Base-by-base conservation (phyloP, 345 rosid species). In the Melastoma malabathricum region DNA sequence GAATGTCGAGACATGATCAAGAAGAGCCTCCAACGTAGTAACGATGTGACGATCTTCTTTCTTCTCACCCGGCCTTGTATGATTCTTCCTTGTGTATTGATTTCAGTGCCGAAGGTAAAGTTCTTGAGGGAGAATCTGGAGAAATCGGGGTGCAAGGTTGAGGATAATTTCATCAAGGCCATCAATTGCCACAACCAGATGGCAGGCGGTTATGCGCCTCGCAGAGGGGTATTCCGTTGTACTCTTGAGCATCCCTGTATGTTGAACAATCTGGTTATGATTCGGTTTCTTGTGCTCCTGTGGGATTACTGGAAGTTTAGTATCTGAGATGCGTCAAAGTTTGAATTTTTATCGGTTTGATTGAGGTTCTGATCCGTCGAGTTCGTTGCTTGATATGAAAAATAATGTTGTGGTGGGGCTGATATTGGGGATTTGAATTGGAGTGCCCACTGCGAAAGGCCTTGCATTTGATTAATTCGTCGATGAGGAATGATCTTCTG, bases 91-190 rank as follows among this genome's bases (percentile, higher is more conserved):
- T 17, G 19, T 15, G 39, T 46, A 7, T 34, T 46, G 13, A 45
- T 43, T 4, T 55, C 68, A 92, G 94, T 72, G 71, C 97, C 98
- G 47, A 77, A 59, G 65, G 97, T 82, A 69, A 82, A 78, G 64
- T 81, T 84, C 71, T 64, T 92, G 75, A 82, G 59, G 79, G 93
- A 84, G 75, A 78, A 82, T 51, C 39, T 92, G 79, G 90, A 81
- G 80, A 92, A 84, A 62, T 57, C 90, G 5, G 98, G 95, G 48
- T 92, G 97, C 64, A 70, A 68, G 41, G 46, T 87, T 23, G 83
- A 75, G 47, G 86, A 83, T 52, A 92, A 76, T 43, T 87, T 92
- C 74, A 43, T 84, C 46, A 82, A 72, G 62, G 95, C 90, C 0
- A 76, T 82, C 59, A 50, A 73, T 18, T 92, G 97, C 64, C 60